Base-by-base conservation (phyloP, 2,329 filamentous ascomycete genomes). In the Aspergillus novofumigatus region DNA sequence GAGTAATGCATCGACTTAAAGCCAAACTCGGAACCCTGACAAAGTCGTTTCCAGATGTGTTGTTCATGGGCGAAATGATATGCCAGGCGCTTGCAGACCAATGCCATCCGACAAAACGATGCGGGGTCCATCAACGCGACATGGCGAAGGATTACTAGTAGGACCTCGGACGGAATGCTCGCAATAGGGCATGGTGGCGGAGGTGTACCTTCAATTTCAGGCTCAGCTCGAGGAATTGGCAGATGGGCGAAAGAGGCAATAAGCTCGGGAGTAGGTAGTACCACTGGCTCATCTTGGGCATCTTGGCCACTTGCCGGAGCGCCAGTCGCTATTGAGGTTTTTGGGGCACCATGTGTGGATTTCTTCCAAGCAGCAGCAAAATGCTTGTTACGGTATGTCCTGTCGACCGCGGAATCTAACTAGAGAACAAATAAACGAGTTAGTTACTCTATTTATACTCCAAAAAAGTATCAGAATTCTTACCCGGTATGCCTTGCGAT, bases 401-500 rank as follows among this genome's bases (percentile, higher is more conserved):
- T 85, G 72, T 99, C 92, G 53, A 99, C 93, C 14, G 81, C 80
- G 55, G 87, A 82, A 71, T 97, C 94, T 74, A 99, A 84, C 88
- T 93, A 64, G 8, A 56, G 17, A 21, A 54, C n/a, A 60, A 59
- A 56, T 68, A 47, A 62, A 51, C 0, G 5, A 26, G 54, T 71
- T 44, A 72, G 44, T 8, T 5, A 47, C 44, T 11, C 10, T 45
- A 10, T 14, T 10, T 11, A 23, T 47, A 23, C 10, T 7, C 5
- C 23, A 26, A 47, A 3, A 14, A 25, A 23, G 1, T 9, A 25
- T 20, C 21, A 32, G 52, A 4, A 38, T n/a, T 68, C 81, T 57
- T 75, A 93, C 91, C 71, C 88, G 86, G 72, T 96, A 97, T 0
- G 94, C 94, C 72, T 89, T 92, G 49, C 94, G 86, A 73, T 99